Conservation (phyloP, 139 green algal genomes). For the Tetraselmis striata region DNA sequence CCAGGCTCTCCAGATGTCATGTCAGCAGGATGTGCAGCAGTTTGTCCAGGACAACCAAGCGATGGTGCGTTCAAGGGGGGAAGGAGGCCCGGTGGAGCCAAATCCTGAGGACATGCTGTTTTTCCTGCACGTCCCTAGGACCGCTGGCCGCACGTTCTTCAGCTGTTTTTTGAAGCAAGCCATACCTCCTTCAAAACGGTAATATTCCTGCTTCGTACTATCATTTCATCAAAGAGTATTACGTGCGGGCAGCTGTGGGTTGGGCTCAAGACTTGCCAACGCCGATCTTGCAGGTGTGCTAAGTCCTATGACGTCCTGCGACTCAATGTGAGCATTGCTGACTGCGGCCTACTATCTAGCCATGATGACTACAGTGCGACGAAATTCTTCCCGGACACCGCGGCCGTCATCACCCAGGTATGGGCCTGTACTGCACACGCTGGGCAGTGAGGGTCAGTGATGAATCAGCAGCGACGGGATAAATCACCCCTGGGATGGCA, state of each 20-base stretch:
- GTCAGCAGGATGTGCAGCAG: neutral
- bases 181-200: conserved; percentile 2
- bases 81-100: neutral
- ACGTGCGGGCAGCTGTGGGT: no score
- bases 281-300: conserved; percentile 31
- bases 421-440: neutral
- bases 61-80: neutral
- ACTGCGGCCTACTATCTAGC: conserved; percentile 67
- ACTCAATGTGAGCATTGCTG: conserved; percentile 43
- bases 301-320: conserved; percentile 81
- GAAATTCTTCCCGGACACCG: conserved; percentile 40
- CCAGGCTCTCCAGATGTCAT: neutral
- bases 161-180: conserved; percentile 73
- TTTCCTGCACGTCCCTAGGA: conserved; percentile 91
- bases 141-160: conserved; percentile 81
- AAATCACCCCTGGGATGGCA: neutral
- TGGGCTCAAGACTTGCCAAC: no score
- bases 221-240: no score
- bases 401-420: conserved; percentile 39
- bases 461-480: neutral
- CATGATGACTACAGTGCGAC: conserved; percentile 88
- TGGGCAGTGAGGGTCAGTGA: neutral
- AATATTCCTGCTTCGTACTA: neutral
- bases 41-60: neutral
- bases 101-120: conserved; percentile 61